Conservation (phyloP, 768 basidiomycete genomes). For the Harrya chromipes region DNA sequence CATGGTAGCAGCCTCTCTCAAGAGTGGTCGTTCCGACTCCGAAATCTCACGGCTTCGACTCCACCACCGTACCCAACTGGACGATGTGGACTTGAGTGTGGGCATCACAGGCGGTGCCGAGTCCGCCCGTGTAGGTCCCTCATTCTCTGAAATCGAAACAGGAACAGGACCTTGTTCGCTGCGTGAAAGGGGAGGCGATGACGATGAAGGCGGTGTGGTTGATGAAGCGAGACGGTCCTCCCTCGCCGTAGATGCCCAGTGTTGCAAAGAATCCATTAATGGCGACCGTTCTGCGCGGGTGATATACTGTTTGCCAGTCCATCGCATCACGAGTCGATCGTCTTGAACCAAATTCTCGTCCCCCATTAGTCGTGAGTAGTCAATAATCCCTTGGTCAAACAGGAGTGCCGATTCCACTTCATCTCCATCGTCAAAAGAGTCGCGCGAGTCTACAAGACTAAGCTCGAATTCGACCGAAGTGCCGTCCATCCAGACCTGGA, state of each 20-base stretch:
- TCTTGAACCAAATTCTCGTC: constrained; percentile 60
- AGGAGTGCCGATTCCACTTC: constrained; percentile 51
- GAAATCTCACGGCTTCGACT: constrained; percentile 50
- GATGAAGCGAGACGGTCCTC: constrained; percentile 22
- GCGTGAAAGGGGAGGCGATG: constrained; percentile 2
- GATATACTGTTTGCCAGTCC: constrained; percentile 72
- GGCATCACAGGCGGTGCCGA: constrained; percentile 38
- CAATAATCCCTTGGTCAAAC: constrained; percentile 62
- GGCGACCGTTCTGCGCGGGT: constrained; percentile 73
- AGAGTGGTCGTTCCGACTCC: constrained; percentile 17
- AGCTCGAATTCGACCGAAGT: constrained; percentile 67
- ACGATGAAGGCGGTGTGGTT: constrained; percentile 8
- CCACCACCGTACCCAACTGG: constrained; percentile 88
- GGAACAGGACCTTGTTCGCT: constrained; percentile 29
- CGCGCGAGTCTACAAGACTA: constrained; percentile 48
- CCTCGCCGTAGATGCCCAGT: constrained; percentile 46
- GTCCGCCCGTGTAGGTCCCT: constrained; percentile 34
- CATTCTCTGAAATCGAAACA: constrained; percentile 15
- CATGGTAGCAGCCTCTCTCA: constrained; percentile 24
- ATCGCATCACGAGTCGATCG: constrained; percentile 69
- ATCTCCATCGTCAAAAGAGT: constrained; percentile 35
- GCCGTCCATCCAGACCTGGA: constrained; percentile 63
- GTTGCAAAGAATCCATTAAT: constrained; percentile 66
- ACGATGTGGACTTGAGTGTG: constrained; percentile 47
- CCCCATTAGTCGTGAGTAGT: constrained; percentile 62